Evolutionary conservation across 345 rosid genomes (phyloP).

Genomic region (Camelina hispida): DNA sequence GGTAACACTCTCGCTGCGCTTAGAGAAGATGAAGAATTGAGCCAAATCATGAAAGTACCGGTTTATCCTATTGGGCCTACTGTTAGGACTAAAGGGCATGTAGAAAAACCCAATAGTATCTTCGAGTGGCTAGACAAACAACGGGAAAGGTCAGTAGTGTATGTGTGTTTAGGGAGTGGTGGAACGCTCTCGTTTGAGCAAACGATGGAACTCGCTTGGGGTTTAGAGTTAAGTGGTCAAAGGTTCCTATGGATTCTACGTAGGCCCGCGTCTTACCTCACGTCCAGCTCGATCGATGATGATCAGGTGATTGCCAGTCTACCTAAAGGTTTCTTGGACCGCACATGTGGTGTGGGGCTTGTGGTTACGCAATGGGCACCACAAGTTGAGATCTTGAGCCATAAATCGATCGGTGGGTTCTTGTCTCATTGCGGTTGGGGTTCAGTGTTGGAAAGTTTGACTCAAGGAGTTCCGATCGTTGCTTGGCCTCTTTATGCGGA

Average conservation of each 20-base stretch:
- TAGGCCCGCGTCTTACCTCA: constrained; percentile 45
- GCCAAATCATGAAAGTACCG: constrained; percentile 41
- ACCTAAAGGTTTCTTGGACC: constrained; percentile 61
- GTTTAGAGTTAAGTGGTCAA: constrained; percentile 63
- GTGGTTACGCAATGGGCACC: constrained; percentile 68
- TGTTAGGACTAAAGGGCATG: constrained; percentile 18
- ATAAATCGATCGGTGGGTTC: constrained; percentile 65
- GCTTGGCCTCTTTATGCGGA: constrained; percentile 79
- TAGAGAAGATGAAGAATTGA: constrained; percentile 31
- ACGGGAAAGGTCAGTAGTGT: constrained; percentile 55
- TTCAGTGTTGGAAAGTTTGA: constrained; percentile 63
- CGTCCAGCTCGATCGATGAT: background rate
- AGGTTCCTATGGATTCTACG: constrained; percentile 49
- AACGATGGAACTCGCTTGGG: constrained; percentile 63
- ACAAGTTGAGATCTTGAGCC: constrained; percentile 60
- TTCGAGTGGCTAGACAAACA: constrained; percentile 62
- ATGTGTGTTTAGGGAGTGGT: constrained; percentile 75
- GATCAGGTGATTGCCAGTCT: constrained; percentile 37
- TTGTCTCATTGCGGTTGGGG: constrained; percentile 84
- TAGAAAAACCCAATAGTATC: background rate
- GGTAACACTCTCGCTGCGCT: constrained; percentile 49
- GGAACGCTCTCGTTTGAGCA: constrained; percentile 62
- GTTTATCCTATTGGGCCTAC: constrained; percentile 61
- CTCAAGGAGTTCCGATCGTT: constrained; percentile 64
- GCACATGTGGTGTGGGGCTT: constrained; percentile 50